phyloP scores from a whole-genome alignment of 495 filamentous ascomycete genomes.

The Lineolata rhizophorae region DNA sequence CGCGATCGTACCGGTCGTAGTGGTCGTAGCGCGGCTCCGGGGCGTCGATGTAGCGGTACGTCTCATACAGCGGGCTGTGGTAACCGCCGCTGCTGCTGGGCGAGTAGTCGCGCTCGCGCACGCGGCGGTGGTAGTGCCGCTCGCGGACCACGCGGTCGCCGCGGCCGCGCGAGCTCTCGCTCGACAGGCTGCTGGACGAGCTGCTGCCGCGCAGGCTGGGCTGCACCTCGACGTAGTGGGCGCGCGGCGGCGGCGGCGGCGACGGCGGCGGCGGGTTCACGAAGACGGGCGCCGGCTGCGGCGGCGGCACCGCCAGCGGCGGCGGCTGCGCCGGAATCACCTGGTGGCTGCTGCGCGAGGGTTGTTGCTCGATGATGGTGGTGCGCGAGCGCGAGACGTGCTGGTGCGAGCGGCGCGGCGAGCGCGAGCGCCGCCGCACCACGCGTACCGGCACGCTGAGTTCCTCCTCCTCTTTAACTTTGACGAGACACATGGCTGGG shows the following conservation, averaged over 20 bases:
- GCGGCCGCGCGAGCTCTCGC: not conserved
- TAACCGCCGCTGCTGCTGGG: conserved; percentile 3
- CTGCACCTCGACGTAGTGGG: too few species aligned
- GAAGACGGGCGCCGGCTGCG: conserved; percentile 14
- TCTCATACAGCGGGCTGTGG: conserved; percentile 13
- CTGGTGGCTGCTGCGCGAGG: not conserved
- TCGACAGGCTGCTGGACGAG: too few species aligned
- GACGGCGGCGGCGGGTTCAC: conserved; percentile 10
- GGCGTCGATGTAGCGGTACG: conserved; percentile 17
- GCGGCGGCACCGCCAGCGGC: conserved; percentile 6
- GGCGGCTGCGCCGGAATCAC: conserved; percentile 1
- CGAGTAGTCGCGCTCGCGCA: conserved; percentile 11
- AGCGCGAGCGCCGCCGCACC: conserved; percentile 5
- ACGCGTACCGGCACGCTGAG: conserved; percentile 11
- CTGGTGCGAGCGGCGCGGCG: conserved; percentile 5
- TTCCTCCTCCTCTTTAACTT: conserved; percentile 15
- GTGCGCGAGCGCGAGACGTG: conserved; percentile 1
- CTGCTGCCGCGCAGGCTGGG: too few species aligned
- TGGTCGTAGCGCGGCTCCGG: too few species aligned
- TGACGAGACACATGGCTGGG: conserved; percentile 18
- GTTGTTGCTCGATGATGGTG: too few species aligned
- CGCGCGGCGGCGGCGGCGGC: conserved; percentile 7
- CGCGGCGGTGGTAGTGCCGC: too few species aligned
- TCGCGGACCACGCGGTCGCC: not conserved
- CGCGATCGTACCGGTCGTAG: too few species aligned